Conservation (phyloP, 257 asterid genomes). For the Paulownia fortunei region DNA sequence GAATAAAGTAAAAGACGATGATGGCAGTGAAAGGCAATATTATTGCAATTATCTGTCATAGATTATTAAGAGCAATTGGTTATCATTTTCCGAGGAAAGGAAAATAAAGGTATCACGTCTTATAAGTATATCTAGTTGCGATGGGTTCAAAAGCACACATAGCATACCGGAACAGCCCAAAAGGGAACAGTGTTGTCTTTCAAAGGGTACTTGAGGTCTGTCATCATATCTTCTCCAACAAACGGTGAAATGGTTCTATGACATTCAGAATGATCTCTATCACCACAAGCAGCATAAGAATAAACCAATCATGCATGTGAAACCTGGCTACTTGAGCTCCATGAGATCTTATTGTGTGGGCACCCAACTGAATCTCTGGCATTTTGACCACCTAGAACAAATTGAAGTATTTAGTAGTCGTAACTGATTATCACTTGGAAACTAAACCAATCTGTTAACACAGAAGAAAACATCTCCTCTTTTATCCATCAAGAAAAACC, state of each 20-base stretch:
- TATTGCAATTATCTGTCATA: conserved; percentile 71
- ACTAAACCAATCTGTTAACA: background rate
- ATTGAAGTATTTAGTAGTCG: background rate
- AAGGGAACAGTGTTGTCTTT: conserved; percentile 81
- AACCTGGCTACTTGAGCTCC: conserved; percentile 80
- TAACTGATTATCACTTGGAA: background rate
- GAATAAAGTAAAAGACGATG: conserved; percentile 68
- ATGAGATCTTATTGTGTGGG: conserved; percentile 83
- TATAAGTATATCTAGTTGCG: conserved; percentile 7
- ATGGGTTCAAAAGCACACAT: conserved; percentile 8
- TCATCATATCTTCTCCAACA: conserved; percentile 91
- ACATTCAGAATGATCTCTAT: conserved; percentile 72
- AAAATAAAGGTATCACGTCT: background rate
- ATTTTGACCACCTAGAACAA: conserved; percentile 55
- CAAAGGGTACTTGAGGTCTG: conserved; percentile 86
- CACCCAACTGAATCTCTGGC: conserved; percentile 96
- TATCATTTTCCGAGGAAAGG: conserved; percentile 25
- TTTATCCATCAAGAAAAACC: background rate
- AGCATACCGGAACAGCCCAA: conserved; percentile 92
- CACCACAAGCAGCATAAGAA: conserved; percentile 80
- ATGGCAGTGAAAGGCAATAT: conserved; percentile 67
- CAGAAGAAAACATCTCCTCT: background rate
- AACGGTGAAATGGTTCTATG: conserved; percentile 96
- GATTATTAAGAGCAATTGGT: conserved; percentile 18
- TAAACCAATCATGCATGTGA: conserved; percentile 97